Conservation (phyloP, 164 flowering plant species). For the Vitis amurensis region DNA sequence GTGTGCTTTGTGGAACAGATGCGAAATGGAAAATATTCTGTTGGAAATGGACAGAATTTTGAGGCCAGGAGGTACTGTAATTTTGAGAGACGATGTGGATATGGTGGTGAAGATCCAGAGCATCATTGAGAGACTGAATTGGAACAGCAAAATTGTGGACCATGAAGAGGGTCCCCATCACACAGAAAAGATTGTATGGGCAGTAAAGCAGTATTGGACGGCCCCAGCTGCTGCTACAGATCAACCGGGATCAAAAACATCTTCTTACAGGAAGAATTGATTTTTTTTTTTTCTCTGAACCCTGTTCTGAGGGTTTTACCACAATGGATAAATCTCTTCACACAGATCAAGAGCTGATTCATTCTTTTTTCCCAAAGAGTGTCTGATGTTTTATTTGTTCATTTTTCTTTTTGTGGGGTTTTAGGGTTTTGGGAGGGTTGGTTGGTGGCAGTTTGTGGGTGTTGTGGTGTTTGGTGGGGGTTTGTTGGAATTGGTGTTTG, state of each 20-base stretch:
- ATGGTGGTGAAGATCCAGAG: constrained; percentile 48
- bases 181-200: constrained; percentile 67
- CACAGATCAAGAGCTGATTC: neutral
- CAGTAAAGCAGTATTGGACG: constrained; percentile 75
- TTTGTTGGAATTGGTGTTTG: too few species aligned
- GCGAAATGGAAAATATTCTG: constrained; percentile 67
- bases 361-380: neutral
- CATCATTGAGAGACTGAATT: constrained; percentile 54
- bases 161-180: constrained; percentile 69
- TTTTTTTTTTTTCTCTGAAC: neutral
- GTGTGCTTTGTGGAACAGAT: constrained; percentile 35
- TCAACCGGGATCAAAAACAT: constrained; percentile 2
- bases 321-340: neutral
- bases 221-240: constrained; percentile 34
- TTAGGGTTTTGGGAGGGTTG: too few species aligned
- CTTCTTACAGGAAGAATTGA: neutral
- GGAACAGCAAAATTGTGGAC: constrained; percentile 64
- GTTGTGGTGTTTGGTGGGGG: too few species aligned
- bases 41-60: constrained; percentile 86
- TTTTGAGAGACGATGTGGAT: constrained; percentile 79
- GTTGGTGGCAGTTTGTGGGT: too few species aligned
- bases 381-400: too few species aligned
- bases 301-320: neutral
- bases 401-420: too few species aligned
- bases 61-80: constrained; percentile 70